Conservation (phyloP, 2,329 filamentous ascomycete species). For the Cercospora nicotianae region DNA sequence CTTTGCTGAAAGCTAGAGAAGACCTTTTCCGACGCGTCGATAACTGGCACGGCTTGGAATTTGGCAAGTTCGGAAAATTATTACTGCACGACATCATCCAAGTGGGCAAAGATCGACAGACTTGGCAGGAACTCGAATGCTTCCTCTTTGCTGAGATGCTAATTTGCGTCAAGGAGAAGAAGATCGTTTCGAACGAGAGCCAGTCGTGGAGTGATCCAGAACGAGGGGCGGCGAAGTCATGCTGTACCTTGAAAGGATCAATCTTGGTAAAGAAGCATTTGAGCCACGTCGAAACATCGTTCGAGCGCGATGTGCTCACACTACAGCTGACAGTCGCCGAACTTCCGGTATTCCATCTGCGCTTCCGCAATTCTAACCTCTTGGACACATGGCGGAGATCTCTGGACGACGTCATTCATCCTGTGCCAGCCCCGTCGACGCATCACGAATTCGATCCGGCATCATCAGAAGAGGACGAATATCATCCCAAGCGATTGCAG, state of each 20-base stretch:
- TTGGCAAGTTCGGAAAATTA: slow-evolving; percentile 87
- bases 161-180: slow-evolving; percentile 99
- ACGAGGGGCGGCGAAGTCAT: slow-evolving; percentile 60
- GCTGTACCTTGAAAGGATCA: slow-evolving; percentile 91
- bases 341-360: slow-evolving; percentile 88
- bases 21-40: slow-evolving; percentile 84
- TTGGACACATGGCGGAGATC: slow-evolving; percentile 89
- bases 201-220: slow-evolving; percentile 65
- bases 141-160: slow-evolving; percentile 98
- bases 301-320: slow-evolving; percentile 81
- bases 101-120: slow-evolving; percentile 92
- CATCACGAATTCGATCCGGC: slow-evolving; percentile 76
- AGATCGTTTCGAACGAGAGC: slow-evolving; percentile 53
- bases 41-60: slow-evolving; percentile 97
- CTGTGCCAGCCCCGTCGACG: slow-evolving; percentile 61
- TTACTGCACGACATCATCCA: slow-evolving; percentile 84
- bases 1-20: slow-evolving; percentile 81
- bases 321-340: slow-evolving; percentile 88
- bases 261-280: slow-evolving; percentile 98
- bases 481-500: slow-evolving; percentile 54
- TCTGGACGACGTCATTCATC: slow-evolving; percentile 75
- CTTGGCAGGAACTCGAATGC: slow-evolving; percentile 97
- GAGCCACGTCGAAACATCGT: slow-evolving; percentile 74
- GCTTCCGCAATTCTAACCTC: slow-evolving; percentile 80
- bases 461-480: slow-evolving; percentile 44